Base-by-base conservation (phyloP, 371 early-diverging fungal genomes). In the Mucor plumbeus region DNA sequence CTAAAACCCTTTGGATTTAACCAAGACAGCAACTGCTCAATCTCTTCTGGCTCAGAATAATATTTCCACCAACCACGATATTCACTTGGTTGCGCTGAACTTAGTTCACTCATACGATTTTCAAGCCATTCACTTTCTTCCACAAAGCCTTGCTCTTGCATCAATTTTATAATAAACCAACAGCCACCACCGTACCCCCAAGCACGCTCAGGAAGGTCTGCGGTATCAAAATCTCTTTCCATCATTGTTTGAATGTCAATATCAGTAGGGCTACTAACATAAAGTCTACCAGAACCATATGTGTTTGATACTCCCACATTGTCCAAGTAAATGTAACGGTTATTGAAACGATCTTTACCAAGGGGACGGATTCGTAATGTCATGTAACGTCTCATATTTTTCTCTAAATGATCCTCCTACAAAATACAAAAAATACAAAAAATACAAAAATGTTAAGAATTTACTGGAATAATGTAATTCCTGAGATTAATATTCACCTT, bases 321-420 rank as follows among this genome's bases (percentile, higher is more conserved):
- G 63, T 97, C 97, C 70, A 95, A 86, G 76, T 89, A 95, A 76
- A 91, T 91, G 70, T 97, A 97, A 31, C 88, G 85, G 73, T 92
- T 94, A 61, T 83, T 86, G 72, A 86, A 95, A n/a, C 97, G 81
- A 76, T 97, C 97, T 54, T 73, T 72, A 31, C 96, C 97, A 31
- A 97, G 67, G 0, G 92, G 91, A 17, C 78, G 76, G 44, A 94
- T 74, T 1, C 95, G 85, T 5, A 88, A 81, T 0, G 89, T 87
- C 60, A 77, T 83, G 53, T 79, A 87, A 40, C 88, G 80, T 55
- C 85, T 82, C 69, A 88, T 77, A 41, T 88, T 87, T 47, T 84
- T 85, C 61, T 91, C 91, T 7, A 92, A 64, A 55, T 85, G 82
- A 19, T 89, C 90, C 58, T 87, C 88, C 75, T 83, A 61, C 43